These are phyloP conservation scores for Smittium culicis DNA, from an alignment of 371 early-diverging fungal genomes.

Conservation along the genomic window DNA sequence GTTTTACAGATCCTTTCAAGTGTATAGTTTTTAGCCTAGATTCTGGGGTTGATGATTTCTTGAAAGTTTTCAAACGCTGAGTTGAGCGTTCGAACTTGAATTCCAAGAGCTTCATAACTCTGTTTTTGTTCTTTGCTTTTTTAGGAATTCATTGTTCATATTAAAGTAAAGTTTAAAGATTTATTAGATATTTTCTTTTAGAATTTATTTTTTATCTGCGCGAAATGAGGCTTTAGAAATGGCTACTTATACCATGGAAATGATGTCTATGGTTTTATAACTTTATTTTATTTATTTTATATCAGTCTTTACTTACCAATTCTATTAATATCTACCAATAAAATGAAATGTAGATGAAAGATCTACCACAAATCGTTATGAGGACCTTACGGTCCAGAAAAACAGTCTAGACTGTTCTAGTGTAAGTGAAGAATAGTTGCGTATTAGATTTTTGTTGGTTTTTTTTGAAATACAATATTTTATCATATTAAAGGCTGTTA, in stretches of 20 bases:
- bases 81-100: not conserved
- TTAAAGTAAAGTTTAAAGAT: not conserved
- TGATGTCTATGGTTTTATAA: not conserved
- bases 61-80: not conserved
- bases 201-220: not conserved
- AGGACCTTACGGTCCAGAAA: not conserved
- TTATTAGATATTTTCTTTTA: not conserved
- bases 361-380: not conserved
- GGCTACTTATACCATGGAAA: not conserved
- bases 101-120: not conserved
- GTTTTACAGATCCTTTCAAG: not conserved
- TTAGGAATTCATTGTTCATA: not conserved
- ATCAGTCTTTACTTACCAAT: not conserved
- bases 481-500: too few species aligned
- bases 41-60: not conserved
- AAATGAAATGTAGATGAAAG: constrained; percentile 1
- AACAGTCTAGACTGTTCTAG: constrained; percentile 2
- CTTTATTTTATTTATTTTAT: not conserved
- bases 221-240: constrained; percentile 3
- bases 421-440: not conserved
- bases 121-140: not conserved
- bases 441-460: not conserved
- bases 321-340: not conserved
- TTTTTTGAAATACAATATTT: not conserved
- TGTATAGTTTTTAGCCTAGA: not conserved